These are phyloP conservation scores for Xylariaceae sp. DNA, from an alignment of 2,329 filamentous ascomycete genomes.

Conservation along the genomic window DNA sequence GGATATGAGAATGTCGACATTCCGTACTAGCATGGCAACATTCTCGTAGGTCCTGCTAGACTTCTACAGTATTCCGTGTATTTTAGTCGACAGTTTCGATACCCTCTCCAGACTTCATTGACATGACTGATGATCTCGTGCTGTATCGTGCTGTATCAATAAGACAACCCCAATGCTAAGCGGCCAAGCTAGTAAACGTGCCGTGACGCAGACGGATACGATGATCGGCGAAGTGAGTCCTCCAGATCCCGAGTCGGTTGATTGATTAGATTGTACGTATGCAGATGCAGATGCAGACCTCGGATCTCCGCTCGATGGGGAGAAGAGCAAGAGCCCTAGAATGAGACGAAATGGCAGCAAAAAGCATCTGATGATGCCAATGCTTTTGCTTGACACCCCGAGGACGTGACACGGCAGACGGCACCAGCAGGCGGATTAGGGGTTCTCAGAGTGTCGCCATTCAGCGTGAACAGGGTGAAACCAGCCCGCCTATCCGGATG, in stretches of 20 bases:
- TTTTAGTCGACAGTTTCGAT: background rate
- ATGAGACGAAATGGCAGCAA: background rate
- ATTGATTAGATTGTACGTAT: background rate
- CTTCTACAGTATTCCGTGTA: no score
- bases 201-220: slow-evolving; percentile 1
- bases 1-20: no score
- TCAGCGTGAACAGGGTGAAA: background rate
- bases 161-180: background rate
- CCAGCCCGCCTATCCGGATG: slow-evolving; percentile 1
- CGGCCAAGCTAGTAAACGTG: background rate
- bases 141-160: background rate
- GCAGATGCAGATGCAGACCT: background rate
- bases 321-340: background rate
- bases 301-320: background rate
- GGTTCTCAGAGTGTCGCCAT: background rate
- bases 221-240: slow-evolving; percentile 3
- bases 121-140: background rate
- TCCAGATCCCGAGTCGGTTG: background rate
- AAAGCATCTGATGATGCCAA: slow-evolving; percentile 3
- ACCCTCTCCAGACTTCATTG: background rate
- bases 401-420: slow-evolving; percentile 9
- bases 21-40: no score
- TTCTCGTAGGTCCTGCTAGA: no score
- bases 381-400: background rate
- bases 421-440: background rate